Evolutionary conservation across 2,329 filamentous ascomycete species (phyloP), one percentile per base, ranked within the genome.

Genomic region (Neoarthrinium moseri): DNA sequence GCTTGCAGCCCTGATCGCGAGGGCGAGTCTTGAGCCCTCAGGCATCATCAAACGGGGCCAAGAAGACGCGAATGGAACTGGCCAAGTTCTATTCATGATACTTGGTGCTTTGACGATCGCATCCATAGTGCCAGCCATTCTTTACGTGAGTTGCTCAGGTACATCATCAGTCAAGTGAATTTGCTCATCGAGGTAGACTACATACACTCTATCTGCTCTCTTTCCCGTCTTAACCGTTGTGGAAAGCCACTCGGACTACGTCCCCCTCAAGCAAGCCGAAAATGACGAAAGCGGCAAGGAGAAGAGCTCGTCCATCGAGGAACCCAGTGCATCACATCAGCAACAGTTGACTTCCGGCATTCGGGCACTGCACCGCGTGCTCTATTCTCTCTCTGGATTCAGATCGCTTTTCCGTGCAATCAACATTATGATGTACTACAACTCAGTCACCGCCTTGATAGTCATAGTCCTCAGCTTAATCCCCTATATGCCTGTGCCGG

Each of bases 351-450:
- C 74, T 10, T 66, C 71, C 22, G 75, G 71, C 40, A 58, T 79
- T 53, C 71, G 73, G 53, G 64, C 68, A 51, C 74, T 69, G 47
- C 64, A 67, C 56, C 68, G 68, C n/a, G 66, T 73, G 47, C 75
- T 96, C 29, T 72, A 74, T 53, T 70, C 78, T 33, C 69, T 80
- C 50, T 81, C 75, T 47, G 87, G 89, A 50, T 76, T 76, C 64
- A 69, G 68, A 46, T 76, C 84, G 47, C 75, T 78, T 56, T 84
- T 88, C 74, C 84, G 87, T 50, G 89, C 89, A 40, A 58, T 89
- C 29, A 57, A 68, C 44, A 78, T 73, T 57, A 59, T 61, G 38
- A 12, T 79, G 4, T 60, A 68, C 43, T 63, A 74, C 45, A 40
- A 26, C 39, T 1, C 70, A 21, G 43, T 62, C 26, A 61, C 58